These are phyloP conservation scores for Candida lessepsii DNA, from an alignment of 805 yeast genomes.

Conservation along the genomic window DNA sequence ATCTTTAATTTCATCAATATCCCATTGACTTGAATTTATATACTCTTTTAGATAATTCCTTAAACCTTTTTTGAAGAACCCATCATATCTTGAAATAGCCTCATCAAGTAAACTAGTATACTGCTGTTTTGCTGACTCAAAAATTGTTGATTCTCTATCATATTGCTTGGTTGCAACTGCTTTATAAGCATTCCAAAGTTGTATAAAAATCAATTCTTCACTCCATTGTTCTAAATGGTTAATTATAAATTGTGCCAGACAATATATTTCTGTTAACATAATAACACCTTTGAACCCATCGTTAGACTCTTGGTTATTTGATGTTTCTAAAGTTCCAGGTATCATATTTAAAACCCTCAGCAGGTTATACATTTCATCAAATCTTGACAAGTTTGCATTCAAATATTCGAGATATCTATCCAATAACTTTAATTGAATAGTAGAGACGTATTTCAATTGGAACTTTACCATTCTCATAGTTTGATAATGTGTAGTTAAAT, in stretches of 20 bases:
- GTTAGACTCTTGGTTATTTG: constrained; percentile 19
- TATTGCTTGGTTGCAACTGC: constrained; percentile 17
- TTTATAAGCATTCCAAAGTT: constrained; percentile 37
- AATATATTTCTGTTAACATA: constrained; percentile 31
- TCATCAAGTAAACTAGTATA: constrained; percentile 22
- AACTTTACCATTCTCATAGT: constrained; percentile 49
- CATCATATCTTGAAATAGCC: constrained; percentile 23
- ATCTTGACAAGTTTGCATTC: constrained; percentile 39
- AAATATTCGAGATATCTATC: constrained; percentile 50
- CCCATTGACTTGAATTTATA: constrained; percentile 39
- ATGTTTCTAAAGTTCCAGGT: constrained; percentile 35
- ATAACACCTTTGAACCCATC: constrained; percentile 28
- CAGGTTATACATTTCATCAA: constrained; percentile 37
- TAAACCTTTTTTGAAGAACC: constrained; percentile 33
- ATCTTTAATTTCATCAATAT: constrained; percentile 15
- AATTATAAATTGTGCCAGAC: constrained; percentile 31
- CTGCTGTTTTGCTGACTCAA: constrained; percentile 25
- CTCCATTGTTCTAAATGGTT: constrained; percentile 37
- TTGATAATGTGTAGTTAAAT: constrained; percentile 53
- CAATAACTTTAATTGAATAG: constrained; percentile 56
- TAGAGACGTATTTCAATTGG: constrained; percentile 55
- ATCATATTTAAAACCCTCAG: constrained; percentile 33
- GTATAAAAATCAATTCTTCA: constrained; percentile 37
- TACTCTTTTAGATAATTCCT: constrained; percentile 32
- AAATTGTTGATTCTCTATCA: constrained; percentile 25